These are phyloP conservation scores for Leccinum variicolor DNA, from an alignment of 768 basidiomycete species.

Conservation along the genomic window DNA sequence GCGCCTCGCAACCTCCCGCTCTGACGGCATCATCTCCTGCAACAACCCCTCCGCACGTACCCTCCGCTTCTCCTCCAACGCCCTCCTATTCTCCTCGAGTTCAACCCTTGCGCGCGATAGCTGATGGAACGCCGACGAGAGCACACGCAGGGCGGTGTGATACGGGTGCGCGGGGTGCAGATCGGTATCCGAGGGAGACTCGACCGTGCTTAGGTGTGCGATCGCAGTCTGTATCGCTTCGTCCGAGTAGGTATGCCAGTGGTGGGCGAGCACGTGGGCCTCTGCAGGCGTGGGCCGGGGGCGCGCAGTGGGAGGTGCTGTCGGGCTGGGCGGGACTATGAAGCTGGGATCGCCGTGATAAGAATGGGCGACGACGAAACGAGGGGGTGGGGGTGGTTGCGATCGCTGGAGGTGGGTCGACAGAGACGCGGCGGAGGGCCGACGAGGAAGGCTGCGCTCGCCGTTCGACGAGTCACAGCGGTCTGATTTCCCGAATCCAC, in stretches of 20 bases:
- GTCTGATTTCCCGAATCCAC: constrained; percentile 49
- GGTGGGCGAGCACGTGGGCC: constrained; percentile 56
- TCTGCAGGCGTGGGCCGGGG: constrained; percentile 23
- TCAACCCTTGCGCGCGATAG: constrained; percentile 56
- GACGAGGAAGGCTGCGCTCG: constrained; percentile 18
- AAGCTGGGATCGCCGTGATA: constrained; percentile 21
- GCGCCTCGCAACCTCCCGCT: constrained; percentile 63
- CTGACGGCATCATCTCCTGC: constrained; percentile 54
- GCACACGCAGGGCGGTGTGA: constrained; percentile 60
- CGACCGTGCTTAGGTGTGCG: constrained; percentile 42
- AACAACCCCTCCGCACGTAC: constrained; percentile 54
- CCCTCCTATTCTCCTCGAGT: constrained; percentile 55
- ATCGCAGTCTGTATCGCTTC: constrained; percentile 67
- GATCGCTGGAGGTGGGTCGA: constrained; percentile 40
- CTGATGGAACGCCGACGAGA: constrained; percentile 65
- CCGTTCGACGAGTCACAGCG: constrained; percentile 25
- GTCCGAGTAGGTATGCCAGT: constrained; percentile 79
- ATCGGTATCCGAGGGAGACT: constrained; percentile 41
- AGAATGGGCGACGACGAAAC: constrained; percentile 43
- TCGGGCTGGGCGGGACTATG: constrained; percentile 37
- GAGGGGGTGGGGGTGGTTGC: constrained; percentile 23
- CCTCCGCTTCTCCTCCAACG: constrained; percentile 58
- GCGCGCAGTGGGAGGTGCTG: constrained; percentile 2
- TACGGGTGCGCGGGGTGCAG: constrained; percentile 55
- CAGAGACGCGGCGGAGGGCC: constrained; percentile 36